Evolutionary conservation across 129 eudicot genomes (phyloP).

Genomic region (Deinandra increscens): DNA sequence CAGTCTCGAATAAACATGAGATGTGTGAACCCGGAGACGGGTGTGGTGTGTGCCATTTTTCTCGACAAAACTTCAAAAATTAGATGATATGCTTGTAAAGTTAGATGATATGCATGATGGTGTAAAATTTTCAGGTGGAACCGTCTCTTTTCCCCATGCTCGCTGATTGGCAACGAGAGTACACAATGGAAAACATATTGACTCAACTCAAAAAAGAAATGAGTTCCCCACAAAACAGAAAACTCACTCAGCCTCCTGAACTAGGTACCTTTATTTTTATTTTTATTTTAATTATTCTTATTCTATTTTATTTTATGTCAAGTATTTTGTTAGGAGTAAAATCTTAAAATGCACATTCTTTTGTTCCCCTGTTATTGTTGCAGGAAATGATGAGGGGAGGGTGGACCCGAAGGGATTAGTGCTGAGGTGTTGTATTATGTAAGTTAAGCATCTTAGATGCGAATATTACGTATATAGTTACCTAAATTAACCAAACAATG

Average conservation of each 20-base stretch:
- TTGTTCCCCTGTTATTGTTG: not conserved
- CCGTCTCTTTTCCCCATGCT: conserved; percentile 78
- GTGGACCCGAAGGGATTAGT: conserved; percentile 67
- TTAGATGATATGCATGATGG: conserved; percentile 18
- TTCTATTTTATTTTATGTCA: not conserved
- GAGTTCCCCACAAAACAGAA: conserved; percentile 75
- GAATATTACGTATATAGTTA: conserved; percentile 31
- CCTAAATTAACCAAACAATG: conserved; percentile 36
- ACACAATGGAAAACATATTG: conserved; percentile 80
- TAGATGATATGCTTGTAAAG: conserved; percentile 9
- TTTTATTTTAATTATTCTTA: not conserved
- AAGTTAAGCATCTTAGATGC: conserved; percentile 31
- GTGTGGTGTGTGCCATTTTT: conserved; percentile 50
- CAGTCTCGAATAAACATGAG: conserved; percentile 56
- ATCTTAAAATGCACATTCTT: not conserved
- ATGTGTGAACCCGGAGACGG: conserved; percentile 55
- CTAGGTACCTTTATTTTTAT: conserved; percentile 34
- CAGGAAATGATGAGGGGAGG: conserved; percentile 80
- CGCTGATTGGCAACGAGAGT: conserved; percentile 71
- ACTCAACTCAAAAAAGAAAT: conserved; percentile 73
- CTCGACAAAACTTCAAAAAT: not conserved
- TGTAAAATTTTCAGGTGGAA: conserved; percentile 55
- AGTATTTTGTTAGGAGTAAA: not conserved
- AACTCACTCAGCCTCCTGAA: conserved; percentile 76
- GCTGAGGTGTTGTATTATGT: conserved; percentile 64